Evolutionary conservation across 2,329 filamentous ascomycete species (phyloP).

Genomic region (Ilyonectria robusta): DNA sequence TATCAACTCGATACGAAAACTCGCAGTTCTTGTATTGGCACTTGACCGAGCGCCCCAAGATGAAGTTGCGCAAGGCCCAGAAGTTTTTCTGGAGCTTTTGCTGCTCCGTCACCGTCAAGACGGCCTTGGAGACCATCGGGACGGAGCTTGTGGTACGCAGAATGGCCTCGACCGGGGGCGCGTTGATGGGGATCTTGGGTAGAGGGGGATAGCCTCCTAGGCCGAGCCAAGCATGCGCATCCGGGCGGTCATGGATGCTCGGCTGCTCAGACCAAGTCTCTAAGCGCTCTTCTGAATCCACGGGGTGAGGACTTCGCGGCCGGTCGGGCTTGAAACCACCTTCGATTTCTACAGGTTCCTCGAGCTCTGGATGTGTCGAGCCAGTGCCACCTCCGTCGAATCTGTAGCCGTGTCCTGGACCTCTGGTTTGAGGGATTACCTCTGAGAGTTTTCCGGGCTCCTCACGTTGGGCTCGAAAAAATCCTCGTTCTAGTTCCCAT

Average conservation of each 20-base stretch:
- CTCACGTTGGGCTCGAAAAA: neutral
- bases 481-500: neutral
- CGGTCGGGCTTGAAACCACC: neutral
- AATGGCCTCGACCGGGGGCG: conserved; percentile 52
- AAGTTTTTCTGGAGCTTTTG: conserved; percentile 49
- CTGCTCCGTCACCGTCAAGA: conserved; percentile 60
- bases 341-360: neutral
- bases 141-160: conserved; percentile 52
- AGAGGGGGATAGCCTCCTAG: neutral
- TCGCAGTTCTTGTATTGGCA: conserved; percentile 58
- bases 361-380: too few species aligned
- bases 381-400: neutral
- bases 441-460: neutral
- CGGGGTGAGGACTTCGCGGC: neutral
- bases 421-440: neutral
- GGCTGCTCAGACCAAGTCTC: conserved; percentile 45
- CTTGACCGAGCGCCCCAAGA: conserved; percentile 47
- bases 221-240: neutral
- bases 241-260: conserved; percentile 33
- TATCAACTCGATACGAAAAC: conserved; percentile 50
- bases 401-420: neutral
- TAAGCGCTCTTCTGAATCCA: neutral
- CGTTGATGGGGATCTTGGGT: conserved; percentile 37
- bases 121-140: conserved; percentile 54
- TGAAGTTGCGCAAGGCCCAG: conserved; percentile 25